Evolutionary conservation across 257 asterid species (phyloP), one percentile per base, ranked within the genome.

Genomic region (Catharanthus roseus): DNA sequence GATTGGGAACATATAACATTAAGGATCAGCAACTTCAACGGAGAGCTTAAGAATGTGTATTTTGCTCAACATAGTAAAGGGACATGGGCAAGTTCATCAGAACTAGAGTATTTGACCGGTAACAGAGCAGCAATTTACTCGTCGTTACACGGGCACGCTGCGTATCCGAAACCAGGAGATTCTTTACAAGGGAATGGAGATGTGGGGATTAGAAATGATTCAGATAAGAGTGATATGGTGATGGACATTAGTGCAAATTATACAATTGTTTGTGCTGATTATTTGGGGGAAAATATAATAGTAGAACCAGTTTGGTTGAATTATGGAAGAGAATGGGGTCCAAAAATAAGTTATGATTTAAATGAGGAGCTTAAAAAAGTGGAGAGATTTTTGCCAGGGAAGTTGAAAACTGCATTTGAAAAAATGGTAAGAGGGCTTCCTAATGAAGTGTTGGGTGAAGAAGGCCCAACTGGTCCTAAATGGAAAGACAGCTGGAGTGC

Each of bases 1-100:
- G 98, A 92, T 26, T 92, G 96, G 95, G 98, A 92, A 55, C 98
- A 92, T 69, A 81, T 88, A n/a, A 87, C 97, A 0, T 55, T 90
- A 34, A 85, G 98, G 60, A 79, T 92, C 5, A 92, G 97, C 75
- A 92, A 92, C 69, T 75, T 88, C 72, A 75, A 87, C 62, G 98
- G 98, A 33, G 91, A 83, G 84, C 58, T 92, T 29, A 77, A 78
- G 54, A 64, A 80, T 12, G 75, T 87, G 28, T 92, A 86, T 54
- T 90, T 86, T 75, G 80, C 91, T 3, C 86, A 90, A 29, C 98
- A 92, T 61, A 85, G 89, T 66, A 74, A 71, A 28, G 97, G 98
- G 19, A 44, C 56, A 12, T 90, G 97, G 96, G 71, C 80, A 0
- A 84, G 84, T 45, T 82, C 79, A 0, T 74, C 88, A 0, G 68